Conservation (phyloP, 2,329 filamentous ascomycete genomes). For the Fusarium oxysporum region DNA sequence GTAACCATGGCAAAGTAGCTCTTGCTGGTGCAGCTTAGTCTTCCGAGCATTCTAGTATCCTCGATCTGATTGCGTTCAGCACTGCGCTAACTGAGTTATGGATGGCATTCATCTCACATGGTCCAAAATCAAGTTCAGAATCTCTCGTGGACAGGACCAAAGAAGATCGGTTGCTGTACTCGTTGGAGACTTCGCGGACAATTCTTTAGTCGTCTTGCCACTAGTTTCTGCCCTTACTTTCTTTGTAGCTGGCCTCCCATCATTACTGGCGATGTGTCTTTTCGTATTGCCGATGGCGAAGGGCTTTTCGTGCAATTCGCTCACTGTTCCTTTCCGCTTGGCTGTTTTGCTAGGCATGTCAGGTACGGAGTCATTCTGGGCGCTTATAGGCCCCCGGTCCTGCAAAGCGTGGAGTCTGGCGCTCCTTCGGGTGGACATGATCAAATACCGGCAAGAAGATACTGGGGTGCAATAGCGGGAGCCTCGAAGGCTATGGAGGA, state of each 20-base stretch:
- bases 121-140: constrained; percentile 27
- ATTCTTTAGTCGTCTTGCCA: not conserved
- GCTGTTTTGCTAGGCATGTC: not conserved
- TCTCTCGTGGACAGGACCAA: constrained; percentile 22
- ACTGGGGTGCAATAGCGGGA: not conserved
- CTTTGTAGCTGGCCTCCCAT: not conserved
- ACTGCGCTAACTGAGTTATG: fast-evolving
- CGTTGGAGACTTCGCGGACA: not conserved
- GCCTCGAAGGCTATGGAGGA: not conserved
- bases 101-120: not conserved
- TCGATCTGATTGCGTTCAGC: not conserved
- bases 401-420: constrained; percentile 11
- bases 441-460: not conserved
- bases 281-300: not conserved
- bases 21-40: constrained; percentile 32
- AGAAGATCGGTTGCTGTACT: not conserved
- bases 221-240: not conserved
- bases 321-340: constrained; percentile 16
- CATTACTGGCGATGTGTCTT: not conserved
- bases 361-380: not conserved
- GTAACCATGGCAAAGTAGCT: constrained; percentile 21
- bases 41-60: constrained; percentile 5
- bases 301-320: not conserved
- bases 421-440: constrained; percentile 27
- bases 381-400: not conserved